Evolutionary conservation across 768 basidiomycete genomes (phyloP).

Genomic region (Exidia glandulosa): DNA sequence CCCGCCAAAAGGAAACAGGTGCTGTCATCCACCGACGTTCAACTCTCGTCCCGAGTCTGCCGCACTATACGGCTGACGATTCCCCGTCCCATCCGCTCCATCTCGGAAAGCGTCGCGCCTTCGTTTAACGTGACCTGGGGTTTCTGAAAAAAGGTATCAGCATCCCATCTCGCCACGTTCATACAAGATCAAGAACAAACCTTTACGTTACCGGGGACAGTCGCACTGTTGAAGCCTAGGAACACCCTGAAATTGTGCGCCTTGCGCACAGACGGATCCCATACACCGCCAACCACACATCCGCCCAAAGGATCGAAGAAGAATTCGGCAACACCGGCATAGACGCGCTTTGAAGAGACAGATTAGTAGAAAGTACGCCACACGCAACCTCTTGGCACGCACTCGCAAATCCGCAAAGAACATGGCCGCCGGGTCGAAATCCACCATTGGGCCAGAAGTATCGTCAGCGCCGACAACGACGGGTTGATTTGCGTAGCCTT

Average conservation of each 20-base stretch:
- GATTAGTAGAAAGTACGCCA: conserved; percentile 1
- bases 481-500: conserved; percentile 35
- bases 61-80: conserved; percentile 41
- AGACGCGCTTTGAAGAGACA: conserved; percentile 50
- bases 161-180: not conserved
- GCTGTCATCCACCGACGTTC: too few species aligned
- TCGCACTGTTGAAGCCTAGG: conserved; percentile 48
- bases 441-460: conserved; percentile 35
- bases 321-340: conserved; percentile 65
- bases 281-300: conserved; percentile 66
- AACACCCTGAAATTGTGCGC: conserved; percentile 68
- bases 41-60: not conserved
- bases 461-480: conserved; percentile 16
- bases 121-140: conserved; percentile 57
- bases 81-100: conserved; percentile 63
- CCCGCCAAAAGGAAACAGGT: too few species aligned
- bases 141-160: conserved; percentile 25
- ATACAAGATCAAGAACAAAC: too few species aligned
- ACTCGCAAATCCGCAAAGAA: conserved; percentile 69
- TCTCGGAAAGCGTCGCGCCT: conserved; percentile 55
- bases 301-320: conserved; percentile 84
- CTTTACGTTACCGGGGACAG: conserved; percentile 8
- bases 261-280: conserved; percentile 63
- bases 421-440: conserved; percentile 67
- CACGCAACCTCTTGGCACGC: conserved; percentile 9